Evolutionary conservation across 2,329 filamentous ascomycete species (phyloP).

Genomic region (Microsporum audouinii): DNA sequence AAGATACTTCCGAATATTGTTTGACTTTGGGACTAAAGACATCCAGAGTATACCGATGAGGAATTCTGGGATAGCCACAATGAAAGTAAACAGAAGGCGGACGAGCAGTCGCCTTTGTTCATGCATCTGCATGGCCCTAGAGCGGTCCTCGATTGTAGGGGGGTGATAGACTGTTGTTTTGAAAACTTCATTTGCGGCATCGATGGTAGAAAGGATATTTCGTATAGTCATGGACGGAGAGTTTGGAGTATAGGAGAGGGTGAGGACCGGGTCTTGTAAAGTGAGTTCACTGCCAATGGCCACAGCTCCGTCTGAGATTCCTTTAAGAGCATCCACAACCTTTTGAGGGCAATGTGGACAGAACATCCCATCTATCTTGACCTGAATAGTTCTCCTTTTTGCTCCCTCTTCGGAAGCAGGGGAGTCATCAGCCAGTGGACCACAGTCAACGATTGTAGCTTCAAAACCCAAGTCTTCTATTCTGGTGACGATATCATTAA

Average conservation of each 20-base stretch:
- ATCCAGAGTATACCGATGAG: conserved; percentile 84
- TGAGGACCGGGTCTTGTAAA: conserved; percentile 54
- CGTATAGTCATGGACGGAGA: conserved; percentile 63
- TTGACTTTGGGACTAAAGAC: conserved; percentile 56
- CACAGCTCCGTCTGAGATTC: conserved; percentile 39
- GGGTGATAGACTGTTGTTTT: conserved; percentile 62
- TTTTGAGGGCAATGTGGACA: conserved; percentile 57
- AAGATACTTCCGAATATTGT: conserved; percentile 51
- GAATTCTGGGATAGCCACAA: conserved; percentile 69
- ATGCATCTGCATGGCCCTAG: conserved; percentile 56
- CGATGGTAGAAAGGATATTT: conserved; percentile 57
- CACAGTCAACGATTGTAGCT: conserved; percentile 43
- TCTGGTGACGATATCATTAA: conserved; percentile 36
- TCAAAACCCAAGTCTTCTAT: conserved; percentile 55
- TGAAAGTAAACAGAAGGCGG: conserved; percentile 57
- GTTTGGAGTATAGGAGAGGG: conserved; percentile 57
- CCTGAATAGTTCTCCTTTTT: conserved; percentile 47
- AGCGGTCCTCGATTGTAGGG: conserved; percentile 71
- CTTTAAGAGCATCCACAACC: conserved; percentile 27
- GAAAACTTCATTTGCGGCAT: conserved; percentile 54
- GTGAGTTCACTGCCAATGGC: conserved; percentile 38
- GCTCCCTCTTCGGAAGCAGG: conserved; percentile 23
- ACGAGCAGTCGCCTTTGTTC: conserved; percentile 58
- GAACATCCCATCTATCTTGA: conserved; percentile 60
- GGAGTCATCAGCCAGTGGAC: conserved; percentile 24